These are phyloP conservation scores for Thalassiosira delicatula DNA, from an alignment of 352 stramenopile species.

Conservation along the genomic window DNA sequence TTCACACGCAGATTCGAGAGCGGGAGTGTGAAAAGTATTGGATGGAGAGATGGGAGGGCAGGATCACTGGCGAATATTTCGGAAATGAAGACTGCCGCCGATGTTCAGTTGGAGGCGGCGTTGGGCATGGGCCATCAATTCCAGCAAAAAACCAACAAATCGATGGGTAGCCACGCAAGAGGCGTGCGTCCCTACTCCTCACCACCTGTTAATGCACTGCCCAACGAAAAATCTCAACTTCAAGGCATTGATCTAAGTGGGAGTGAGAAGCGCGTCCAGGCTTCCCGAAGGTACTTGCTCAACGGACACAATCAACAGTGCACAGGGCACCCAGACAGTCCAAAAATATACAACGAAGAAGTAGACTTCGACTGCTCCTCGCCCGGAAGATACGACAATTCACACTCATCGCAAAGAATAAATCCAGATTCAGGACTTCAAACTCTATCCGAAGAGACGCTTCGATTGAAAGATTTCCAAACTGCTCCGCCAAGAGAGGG, in stretches of 20 bases:
- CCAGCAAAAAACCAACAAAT: constrained; percentile 20
- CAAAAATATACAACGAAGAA: constrained; percentile 34
- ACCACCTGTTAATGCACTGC: too few relatives aligned
- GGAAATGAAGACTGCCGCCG: constrained; percentile 46
- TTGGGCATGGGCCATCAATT: constrained; percentile 28
- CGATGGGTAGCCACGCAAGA: constrained; percentile 27
- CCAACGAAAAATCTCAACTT: too few relatives aligned
- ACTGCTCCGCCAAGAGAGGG: constrained; percentile 45
- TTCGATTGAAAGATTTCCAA: constrained; percentile 51
- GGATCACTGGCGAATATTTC: constrained; percentile 39
- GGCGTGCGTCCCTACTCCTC: background rate
- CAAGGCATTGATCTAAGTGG: too few relatives aligned
- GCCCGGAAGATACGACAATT: constrained; percentile 12
- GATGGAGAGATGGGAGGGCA: constrained; percentile 32
- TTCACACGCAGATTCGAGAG: constrained; percentile 30
- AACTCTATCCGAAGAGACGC: constrained; percentile 53
- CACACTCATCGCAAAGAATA: constrained; percentile 18
- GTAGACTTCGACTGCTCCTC: constrained; percentile 25
- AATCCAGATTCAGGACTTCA: constrained; percentile 24
- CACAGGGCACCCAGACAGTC: too few relatives aligned
- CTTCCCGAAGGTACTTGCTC: too few relatives aligned
- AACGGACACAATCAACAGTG: too few relatives aligned
- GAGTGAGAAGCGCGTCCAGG: too few relatives aligned
- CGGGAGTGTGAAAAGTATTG: constrained; percentile 1
- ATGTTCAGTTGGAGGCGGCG: constrained; percentile 54